Percentiles rank a stretch among this genome's conserved stretches.
Evolutionary conservation across 2,329 filamentous ascomycete species (phyloP).

Genomic region (Xylaria sp.): DNA sequence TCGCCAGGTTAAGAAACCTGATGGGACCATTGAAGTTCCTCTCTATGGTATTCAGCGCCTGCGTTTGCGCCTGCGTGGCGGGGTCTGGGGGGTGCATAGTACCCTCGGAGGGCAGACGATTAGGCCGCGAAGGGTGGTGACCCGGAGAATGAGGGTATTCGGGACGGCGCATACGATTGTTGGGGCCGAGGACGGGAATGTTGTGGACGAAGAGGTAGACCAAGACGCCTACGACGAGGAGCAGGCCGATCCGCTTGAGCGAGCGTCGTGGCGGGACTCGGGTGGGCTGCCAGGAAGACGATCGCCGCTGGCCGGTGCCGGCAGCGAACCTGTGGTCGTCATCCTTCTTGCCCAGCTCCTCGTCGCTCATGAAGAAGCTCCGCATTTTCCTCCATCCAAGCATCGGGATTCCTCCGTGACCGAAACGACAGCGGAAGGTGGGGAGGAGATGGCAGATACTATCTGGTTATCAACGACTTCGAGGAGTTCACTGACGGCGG

Average conservation of each 20-base stretch:
- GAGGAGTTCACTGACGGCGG: slow-evolving; percentile 24
- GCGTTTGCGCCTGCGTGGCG: slow-evolving; percentile 12
- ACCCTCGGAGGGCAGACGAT: slow-evolving; percentile 13
- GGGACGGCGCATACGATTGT: slow-evolving; percentile 55
- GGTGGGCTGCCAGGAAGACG: slow-evolving; percentile 56
- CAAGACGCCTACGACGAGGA: slow-evolving; percentile 59
- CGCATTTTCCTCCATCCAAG: slow-evolving; percentile 55
- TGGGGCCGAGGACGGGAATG: slow-evolving; percentile 62
- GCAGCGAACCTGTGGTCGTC: slow-evolving; percentile 60
- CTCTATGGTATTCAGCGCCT: slow-evolving; percentile 30
- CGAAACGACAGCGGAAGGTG: slow-evolving; percentile 6
- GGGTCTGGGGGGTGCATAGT: slow-evolving; percentile 26
- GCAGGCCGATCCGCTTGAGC: slow-evolving; percentile 63
- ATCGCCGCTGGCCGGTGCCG: slow-evolving; percentile 44
- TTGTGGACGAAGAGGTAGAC: slow-evolving; percentile 74
- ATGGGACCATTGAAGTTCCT: slow-evolving; percentile 76
- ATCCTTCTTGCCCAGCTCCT: slow-evolving; percentile 70
- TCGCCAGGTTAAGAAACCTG: slow-evolving; percentile 72
- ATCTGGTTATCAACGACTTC: slow-evolving; percentile 23
- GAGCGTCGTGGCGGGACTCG: slow-evolving; percentile 63
- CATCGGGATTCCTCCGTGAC: slow-evolving; percentile 40
- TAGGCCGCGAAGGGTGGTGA: slow-evolving; percentile 28
- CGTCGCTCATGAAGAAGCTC: slow-evolving; percentile 62
- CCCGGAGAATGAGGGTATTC: slow-evolving; percentile 47
- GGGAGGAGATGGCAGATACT: neutral